These are phyloP conservation scores for Lichtheimia corymbifera DNA, from an alignment of 371 early-diverging fungal genomes.

Conservation along the genomic window DNA sequence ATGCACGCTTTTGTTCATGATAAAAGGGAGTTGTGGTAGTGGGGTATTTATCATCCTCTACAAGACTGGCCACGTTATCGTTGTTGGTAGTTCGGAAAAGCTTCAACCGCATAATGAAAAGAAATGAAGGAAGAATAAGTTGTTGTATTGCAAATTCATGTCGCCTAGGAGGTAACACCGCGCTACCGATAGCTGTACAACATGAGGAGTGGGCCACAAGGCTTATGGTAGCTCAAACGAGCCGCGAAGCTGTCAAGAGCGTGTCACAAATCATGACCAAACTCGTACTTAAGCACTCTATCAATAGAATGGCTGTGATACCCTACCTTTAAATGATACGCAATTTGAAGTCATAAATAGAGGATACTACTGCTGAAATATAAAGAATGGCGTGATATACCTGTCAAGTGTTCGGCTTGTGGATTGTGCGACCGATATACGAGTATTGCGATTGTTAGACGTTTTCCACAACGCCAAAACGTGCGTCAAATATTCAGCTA, in stretches of 20 bases:
- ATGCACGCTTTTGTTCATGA: conserved; percentile 5
- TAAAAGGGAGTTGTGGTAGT: background rate
- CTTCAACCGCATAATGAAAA: background rate
- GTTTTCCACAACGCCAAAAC: too few relatives aligned
- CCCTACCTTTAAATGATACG: too few relatives aligned
- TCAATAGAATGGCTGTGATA: too few relatives aligned
- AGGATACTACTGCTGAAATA: too few relatives aligned
- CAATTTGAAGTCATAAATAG: too few relatives aligned
- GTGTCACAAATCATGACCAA: too few relatives aligned
- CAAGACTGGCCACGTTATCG: background rate
- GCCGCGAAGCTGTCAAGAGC: background rate
- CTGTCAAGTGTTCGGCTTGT: too few relatives aligned
- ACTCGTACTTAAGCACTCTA: too few relatives aligned
- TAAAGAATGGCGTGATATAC: too few relatives aligned
- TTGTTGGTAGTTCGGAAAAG: background rate
- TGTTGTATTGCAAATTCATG: background rate
- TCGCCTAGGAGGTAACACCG: background rate
- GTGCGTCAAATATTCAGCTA: too few relatives aligned
- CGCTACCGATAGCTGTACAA: background rate
- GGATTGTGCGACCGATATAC: too few relatives aligned
- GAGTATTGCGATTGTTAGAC: too few relatives aligned
- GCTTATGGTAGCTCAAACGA: background rate
- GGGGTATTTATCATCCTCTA: background rate
- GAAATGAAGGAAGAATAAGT: background rate
- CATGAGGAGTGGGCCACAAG: background rate